Evolutionary conservation across 495 filamentous ascomycete species (phyloP).

Genomic region (Durotheca rogersii): DNA sequence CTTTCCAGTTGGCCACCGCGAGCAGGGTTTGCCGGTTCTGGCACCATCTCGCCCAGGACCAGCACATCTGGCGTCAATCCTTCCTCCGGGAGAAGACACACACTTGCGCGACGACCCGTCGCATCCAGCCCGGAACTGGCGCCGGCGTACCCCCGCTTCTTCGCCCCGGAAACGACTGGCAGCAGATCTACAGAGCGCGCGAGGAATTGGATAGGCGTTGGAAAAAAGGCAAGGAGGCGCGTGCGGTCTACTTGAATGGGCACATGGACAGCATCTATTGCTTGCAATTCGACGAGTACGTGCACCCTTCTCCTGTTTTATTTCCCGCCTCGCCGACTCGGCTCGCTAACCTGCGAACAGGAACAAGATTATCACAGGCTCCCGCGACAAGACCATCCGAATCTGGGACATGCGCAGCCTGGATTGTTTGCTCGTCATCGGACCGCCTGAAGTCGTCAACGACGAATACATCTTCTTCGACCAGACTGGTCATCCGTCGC

Average conservation of each 20-base stretch:
- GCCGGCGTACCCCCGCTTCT: conserved; percentile 51
- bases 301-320: conserved; percentile 12
- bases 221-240: conserved; percentile 67
- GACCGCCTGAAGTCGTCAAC: conserved; percentile 52
- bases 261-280: conserved; percentile 96
- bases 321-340: not conserved
- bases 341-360: conserved; percentile 46
- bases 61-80: conserved; percentile 74
- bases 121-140: conserved; percentile 47
- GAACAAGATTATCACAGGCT: conserved; percentile 93
- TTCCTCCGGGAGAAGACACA: conserved; percentile 66
- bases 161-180: conserved; percentile 69
- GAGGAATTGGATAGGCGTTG: conserved; percentile 74
- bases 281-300: conserved; percentile 94
- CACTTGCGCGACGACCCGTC: conserved; percentile 53
- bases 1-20: conserved; percentile 59
- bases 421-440: conserved; percentile 79
- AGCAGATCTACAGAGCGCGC: conserved; percentile 75
- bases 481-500: conserved; percentile 41
- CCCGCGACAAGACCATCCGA: conserved; percentile 89
- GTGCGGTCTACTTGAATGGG: conserved; percentile 83
- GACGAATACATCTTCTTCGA: conserved; percentile 47
- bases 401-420: conserved; percentile 91
- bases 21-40: conserved; percentile 65
- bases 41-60: conserved; percentile 60